Conservation (phyloP, 768 basidiomycete species). For the Mycena metata region DNA sequence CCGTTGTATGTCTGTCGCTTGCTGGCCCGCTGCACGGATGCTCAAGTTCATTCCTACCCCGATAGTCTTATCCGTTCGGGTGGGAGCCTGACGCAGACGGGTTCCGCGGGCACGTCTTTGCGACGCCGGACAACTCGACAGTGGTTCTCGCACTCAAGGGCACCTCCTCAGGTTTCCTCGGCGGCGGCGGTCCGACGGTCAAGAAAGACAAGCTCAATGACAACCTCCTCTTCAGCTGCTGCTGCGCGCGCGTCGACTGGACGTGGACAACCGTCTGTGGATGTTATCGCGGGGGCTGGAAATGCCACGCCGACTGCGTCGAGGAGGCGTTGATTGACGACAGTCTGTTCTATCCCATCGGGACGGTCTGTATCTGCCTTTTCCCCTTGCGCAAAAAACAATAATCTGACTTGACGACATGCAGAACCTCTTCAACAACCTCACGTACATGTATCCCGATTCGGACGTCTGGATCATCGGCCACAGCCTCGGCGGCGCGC, state of each 20-base stretch:
- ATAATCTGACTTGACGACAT: neutral
- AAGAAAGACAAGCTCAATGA: constrained; percentile 96
- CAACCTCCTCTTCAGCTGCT: constrained; percentile 93
- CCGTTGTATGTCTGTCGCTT: constrained; percentile 54
- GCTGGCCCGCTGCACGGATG: neutral
- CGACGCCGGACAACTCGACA: constrained; percentile 84
- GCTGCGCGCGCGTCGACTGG: constrained; percentile 93
- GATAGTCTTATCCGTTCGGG: constrained; percentile 84
- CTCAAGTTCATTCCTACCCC: neutral
- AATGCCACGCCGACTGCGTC: constrained; percentile 85
- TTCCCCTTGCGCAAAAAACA: neutral
- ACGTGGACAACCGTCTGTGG: constrained; percentile 95
- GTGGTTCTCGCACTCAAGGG: constrained; percentile 94
- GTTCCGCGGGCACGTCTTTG: constrained; percentile 93
- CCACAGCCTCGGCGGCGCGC: constrained; percentile 78
- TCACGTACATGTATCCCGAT: constrained; percentile 92
- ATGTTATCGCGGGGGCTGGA: constrained; percentile 85
- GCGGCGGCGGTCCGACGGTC: constrained; percentile 85
- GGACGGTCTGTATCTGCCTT: constrained; percentile 70
- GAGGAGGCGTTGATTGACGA: constrained; percentile 82
- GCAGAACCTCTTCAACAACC: constrained; percentile 94
- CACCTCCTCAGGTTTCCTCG: constrained; percentile 82
- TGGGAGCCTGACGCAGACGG: constrained; percentile 93
- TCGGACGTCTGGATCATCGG: constrained; percentile 91
- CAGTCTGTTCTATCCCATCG: constrained; percentile 90